These are phyloP conservation scores for Citrus unshiu DNA, from an alignment of 345 rosid genomes.

Conservation along the genomic window DNA sequence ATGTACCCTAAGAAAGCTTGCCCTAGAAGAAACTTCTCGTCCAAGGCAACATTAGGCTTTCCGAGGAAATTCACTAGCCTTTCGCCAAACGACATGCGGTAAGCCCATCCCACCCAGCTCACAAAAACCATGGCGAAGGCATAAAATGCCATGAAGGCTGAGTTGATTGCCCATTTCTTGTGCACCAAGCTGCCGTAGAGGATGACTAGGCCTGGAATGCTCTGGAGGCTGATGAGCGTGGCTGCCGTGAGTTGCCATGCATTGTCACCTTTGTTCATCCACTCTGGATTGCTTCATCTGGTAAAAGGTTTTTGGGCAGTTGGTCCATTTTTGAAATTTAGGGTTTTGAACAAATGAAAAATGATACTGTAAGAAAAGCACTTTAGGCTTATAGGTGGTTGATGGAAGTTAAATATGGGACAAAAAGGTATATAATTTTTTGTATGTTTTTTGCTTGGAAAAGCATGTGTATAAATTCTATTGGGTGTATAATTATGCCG, in stretches of 20 bases:
- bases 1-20: constrained; percentile 33
- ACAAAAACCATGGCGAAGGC: constrained; percentile 42
- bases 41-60: constrained; percentile 32
- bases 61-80: constrained; percentile 34
- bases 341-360: background rate
- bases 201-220: constrained; percentile 46
- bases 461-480: background rate
- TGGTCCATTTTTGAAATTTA: constrained; percentile 16
- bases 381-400: background rate
- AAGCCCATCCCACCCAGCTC: constrained; percentile 58
- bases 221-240: constrained; percentile 45
- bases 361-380: background rate
- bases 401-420: too few relatives aligned
- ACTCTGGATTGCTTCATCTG: constrained; percentile 37
- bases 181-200: constrained; percentile 44
- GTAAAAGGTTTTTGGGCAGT: constrained; percentile 33
- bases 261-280: constrained; percentile 53
- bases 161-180: constrained; percentile 53
- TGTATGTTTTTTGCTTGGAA: background rate
- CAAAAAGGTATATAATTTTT: background rate
- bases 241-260: constrained; percentile 62
- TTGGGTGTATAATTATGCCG: constrained; percentile 3
- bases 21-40: constrained; percentile 32
- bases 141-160: constrained; percentile 52
- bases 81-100: constrained; percentile 49